Evolutionary conservation across 169 alveolate genomes (phyloP).

Genomic region (Eimeria tenella): DNA sequence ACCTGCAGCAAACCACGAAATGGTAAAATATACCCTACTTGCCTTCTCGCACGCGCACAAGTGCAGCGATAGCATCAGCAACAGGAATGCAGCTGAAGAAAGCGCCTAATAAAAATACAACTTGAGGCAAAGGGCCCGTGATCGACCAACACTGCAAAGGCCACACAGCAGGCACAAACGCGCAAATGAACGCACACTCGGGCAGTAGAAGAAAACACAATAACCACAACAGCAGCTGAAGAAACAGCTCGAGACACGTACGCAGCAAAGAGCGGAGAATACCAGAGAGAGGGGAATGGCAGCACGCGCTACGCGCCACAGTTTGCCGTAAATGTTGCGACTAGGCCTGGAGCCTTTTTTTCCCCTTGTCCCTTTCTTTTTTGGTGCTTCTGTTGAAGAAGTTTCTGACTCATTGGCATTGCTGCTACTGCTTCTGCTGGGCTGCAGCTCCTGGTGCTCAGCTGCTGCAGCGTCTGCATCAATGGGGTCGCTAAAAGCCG

Average conservation of each 20-base stretch:
- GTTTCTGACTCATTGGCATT: neutral
- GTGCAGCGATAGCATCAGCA: neutral
- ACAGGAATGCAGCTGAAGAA: constrained; percentile 40
- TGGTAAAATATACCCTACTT: neutral
- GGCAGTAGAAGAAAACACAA: neutral
- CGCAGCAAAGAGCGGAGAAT: neutral
- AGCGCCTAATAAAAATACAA: neutral
- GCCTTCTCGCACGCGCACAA: constrained; percentile 41
- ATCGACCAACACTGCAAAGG: constrained; percentile 20
- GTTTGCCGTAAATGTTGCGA: neutral
- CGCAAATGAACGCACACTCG: neutral
- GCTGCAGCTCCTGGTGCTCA: neutral
- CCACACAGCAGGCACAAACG: neutral
- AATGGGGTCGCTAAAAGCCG: constrained; percentile 30
- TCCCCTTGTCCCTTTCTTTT: neutral
- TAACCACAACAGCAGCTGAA: neutral
- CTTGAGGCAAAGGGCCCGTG: constrained; percentile 40
- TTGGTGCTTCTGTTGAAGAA: neutral
- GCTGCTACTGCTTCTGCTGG: constrained; percentile 15
- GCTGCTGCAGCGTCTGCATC: constrained; percentile 55
- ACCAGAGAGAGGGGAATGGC: neutral
- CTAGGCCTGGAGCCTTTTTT: neutral
- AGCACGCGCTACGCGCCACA: neutral
- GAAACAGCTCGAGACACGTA: neutral
- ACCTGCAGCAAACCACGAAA: neutral